Evolutionary conservation across 352 stramenopile genomes (phyloP), one percentile per base, ranked within the genome.

Genomic region (Albugo laibachii): DNA sequence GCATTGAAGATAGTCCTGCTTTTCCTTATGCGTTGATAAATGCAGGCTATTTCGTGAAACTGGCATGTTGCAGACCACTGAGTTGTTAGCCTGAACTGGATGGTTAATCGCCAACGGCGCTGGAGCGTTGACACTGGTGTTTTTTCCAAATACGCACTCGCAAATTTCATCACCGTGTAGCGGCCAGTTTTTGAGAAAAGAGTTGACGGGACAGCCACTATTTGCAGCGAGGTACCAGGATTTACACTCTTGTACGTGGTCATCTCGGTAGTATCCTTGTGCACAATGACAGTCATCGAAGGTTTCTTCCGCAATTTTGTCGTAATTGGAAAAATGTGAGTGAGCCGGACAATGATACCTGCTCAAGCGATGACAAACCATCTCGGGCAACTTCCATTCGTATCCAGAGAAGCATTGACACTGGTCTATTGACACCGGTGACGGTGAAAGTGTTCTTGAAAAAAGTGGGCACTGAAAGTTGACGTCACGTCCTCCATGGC

Each of bases 321-420:
- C 56, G 10, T 52, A 45, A 14, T 52, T 31, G 13, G 18, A 8
- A 43, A 19, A 69, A 63, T 67, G 81, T 35, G 76, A 55, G 41
- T 89, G 73, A 8, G 60, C 45, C 0, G 76, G 71, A 14, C 76
- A 89, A 27, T 50, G 57, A 49, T 83, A 89, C 11, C 59, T 59
- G 3, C 68, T 82, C 8, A 66, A 54, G 6, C 57, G 56, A 35
- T 72, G 64, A 16, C 73, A 86, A 0, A 48, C 62, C 70, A 83
- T 83, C 43, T 83, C 68, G 0, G 70, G 68, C 5, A 66, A 58
- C 50, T 82, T 79, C 70, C 70, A 86, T 16, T 61, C 67, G 45
- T 76, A 89, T 6, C 76, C 73, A 14, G 61, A 57, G n/a, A 89
- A 55, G 36, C 76, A 89, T 27, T 76, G 57, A 47, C 76, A 89